These are phyloP conservation scores for Candida sakaeoensis DNA, from an alignment of 805 yeast species.

Conservation along the genomic window DNA sequence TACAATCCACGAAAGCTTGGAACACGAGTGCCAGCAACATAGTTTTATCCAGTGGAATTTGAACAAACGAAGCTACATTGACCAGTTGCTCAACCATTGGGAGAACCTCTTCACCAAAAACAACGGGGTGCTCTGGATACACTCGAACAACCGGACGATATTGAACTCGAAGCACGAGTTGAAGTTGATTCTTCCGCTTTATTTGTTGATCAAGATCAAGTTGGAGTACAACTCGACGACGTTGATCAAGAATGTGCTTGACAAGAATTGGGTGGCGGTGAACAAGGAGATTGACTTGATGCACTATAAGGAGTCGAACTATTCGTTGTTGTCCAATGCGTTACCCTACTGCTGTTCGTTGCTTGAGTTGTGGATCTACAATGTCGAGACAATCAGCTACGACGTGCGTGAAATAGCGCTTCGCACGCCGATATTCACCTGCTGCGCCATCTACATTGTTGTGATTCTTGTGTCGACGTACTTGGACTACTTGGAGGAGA, in stretches of 20 bases:
- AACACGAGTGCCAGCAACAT: conserved; percentile 46
- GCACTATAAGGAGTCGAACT: conserved; percentile 34
- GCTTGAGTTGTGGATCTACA: conserved; percentile 67
- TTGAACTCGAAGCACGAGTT: conserved; percentile 53
- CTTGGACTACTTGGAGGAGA: conserved; percentile 50
- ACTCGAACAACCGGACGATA: conserved; percentile 45
- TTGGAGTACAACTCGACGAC: conserved; percentile 61
- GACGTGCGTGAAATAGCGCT: conserved; percentile 66
- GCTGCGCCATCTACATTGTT: conserved; percentile 66
- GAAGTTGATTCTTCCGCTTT: conserved; percentile 63
- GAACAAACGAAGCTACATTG: conserved; percentile 56
- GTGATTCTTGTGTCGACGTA: conserved; percentile 61
- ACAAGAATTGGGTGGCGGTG: conserved; percentile 68
- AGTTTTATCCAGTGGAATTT: conserved; percentile 64
- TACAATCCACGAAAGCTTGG: conserved; percentile 65
- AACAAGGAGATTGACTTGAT: conserved; percentile 44
- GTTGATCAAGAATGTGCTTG: conserved; percentile 56
- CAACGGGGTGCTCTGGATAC: conserved; percentile 59
- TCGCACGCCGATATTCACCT: conserved; percentile 72
- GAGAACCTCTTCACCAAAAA: conserved; percentile 57
- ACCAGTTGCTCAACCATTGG: conserved; percentile 60
- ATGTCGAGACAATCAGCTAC: conserved; percentile 54
- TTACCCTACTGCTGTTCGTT: conserved; percentile 55
- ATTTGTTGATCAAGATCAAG: conserved; percentile 64
- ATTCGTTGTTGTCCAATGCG: conserved; percentile 62